Base-by-base conservation (phyloP, 2,329 filamentous ascomycete genomes). In the Penicillium glabrum region DNA sequence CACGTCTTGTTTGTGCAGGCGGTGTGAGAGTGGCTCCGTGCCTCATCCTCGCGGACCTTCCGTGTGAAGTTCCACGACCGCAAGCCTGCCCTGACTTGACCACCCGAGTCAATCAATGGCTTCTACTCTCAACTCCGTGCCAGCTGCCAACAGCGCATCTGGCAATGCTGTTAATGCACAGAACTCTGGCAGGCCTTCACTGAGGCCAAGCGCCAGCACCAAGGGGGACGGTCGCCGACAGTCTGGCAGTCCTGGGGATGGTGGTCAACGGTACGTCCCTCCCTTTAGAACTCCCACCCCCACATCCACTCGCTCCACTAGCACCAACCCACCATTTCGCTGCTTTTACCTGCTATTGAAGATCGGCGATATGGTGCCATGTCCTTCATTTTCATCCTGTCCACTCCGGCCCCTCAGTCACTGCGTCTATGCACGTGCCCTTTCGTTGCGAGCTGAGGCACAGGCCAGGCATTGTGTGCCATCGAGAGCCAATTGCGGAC, bases 161-260 rank as follows among this genome's bases (percentile, higher is more conserved):
- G 69, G 70, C 69, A 77, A 75, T 70, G 62, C 66, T 26, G 54
- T 64, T 46, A 69, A 73, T 55, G 64, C 75, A 47, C 74, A 74
- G 51, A 75, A 70, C 61, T 58, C 75, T 56, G 62, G 69, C 59
- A 72, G 77, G 59, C 71, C 77, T 61, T 78, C 80, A 59, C 70
- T 82, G 69, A 82, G 83, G 69, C 77, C 80, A 67, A 79, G 69
- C 69, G 72, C 77, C 59, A 75, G 72, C 63, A 77, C 74, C 59
- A 85, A 83, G 72, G 75, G 74, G 58, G 82, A 84, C 70, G 75
- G 76, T 69, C 81, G 83, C 71, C 83, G 83, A 72, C 82, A 83
- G 68, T 75, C 80, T 63, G 79, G 75, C 56, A 84, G 81, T 69
- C 82, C 83, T 59, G 75, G 80, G 46, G 82, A 85, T 68, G 78